These are phyloP conservation scores for Psilocybe tampanensis DNA, from an alignment of 768 basidiomycete species.

Conservation along the genomic window DNA sequence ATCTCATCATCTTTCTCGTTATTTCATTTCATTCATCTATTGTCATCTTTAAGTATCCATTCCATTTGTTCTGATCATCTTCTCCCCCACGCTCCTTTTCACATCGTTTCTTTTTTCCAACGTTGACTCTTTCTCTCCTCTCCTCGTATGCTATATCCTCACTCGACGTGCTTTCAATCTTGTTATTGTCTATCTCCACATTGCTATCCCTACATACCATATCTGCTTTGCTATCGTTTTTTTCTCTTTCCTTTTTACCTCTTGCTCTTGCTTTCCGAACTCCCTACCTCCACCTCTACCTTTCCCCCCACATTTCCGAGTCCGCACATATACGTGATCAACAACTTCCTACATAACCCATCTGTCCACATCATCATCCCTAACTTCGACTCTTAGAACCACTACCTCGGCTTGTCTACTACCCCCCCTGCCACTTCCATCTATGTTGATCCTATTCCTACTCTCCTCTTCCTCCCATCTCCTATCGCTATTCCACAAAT, in stretches of 20 bases:
- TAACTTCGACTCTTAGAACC: no score
- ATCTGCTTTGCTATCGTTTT: constrained; percentile 16
- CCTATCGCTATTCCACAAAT: no score
- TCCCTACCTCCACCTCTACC: neutral
- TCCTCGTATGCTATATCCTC: constrained; percentile 9
- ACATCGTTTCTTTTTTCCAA: constrained; percentile 1
- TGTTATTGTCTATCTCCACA: constrained; percentile 8
- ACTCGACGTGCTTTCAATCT: constrained; percentile 15
- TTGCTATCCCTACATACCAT: constrained; percentile 16
- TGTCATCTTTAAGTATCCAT: neutral
- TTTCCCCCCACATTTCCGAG: no score
- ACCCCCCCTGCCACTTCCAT: no score
- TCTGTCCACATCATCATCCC: no score
- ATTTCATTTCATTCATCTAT: neutral
- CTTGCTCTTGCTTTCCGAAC: constrained; percentile 6
- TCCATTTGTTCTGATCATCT: constrained; percentile 2
- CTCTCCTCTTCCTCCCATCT: neutral
- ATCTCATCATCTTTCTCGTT: neutral
- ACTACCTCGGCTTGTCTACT: neutral
- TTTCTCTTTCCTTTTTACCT: no score
- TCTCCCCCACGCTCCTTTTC: no score
- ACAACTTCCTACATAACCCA: neutral
- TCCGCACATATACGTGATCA: neutral
- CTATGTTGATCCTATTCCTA: neutral
- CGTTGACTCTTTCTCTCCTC: constrained; percentile 6